Base-by-base conservation (phyloP, 2,329 filamentous ascomycete genomes). In the Sporothrix humicola region DNA sequence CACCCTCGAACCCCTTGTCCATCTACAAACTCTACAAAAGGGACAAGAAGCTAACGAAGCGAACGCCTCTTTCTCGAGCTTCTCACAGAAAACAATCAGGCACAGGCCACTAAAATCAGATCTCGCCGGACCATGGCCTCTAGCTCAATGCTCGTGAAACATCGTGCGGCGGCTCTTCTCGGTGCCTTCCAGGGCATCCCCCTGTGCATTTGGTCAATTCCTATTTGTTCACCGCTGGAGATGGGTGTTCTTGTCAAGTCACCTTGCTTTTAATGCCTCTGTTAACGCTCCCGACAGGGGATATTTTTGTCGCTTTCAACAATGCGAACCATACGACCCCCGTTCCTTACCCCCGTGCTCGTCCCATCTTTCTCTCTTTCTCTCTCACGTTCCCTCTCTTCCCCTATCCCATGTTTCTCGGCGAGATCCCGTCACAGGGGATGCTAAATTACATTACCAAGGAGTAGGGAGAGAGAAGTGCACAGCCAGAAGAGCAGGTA, bases 141-240 rank as follows among this genome's bases (percentile, higher is more conserved):
- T 68, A 68, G 65, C 65, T 52, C 46, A 31, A 23, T 46, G 65
- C 23, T 69, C 31, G 66, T 69, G 66, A 69, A 69, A 69, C 66
- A 69, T 42, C 26, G 48, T 54, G 66, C 48, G 48, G 66, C 66
- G 46, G 66, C 48, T 69, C 48, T 44, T 20, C 44, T 23, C 42
- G 42, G n/a, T 48, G 42, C 42, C 61, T 48, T 26, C 31, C 20
- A 65, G 42, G 20, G 61, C 61, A 15, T 59, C 23, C 42, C 42
- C 42, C 9, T 31, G 8, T 5, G 7, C 15, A 7, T 69, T 4
- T 54, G 15, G 26, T 20, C 15, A n/a, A 23, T 68, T 50, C 17
- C 37, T 26, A 42, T 54, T 69, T 52, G 61, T 23, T 5, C 56
- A 59, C 26, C 26, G 12, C 56, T 37, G 56, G 15, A 26, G 42